Percentiles rank a stretch among this genome's conserved stretches.
phyloP scores from a whole-genome alignment of 768 basidiomycete species.

The Psilocybe subaeruginosa region DNA sequence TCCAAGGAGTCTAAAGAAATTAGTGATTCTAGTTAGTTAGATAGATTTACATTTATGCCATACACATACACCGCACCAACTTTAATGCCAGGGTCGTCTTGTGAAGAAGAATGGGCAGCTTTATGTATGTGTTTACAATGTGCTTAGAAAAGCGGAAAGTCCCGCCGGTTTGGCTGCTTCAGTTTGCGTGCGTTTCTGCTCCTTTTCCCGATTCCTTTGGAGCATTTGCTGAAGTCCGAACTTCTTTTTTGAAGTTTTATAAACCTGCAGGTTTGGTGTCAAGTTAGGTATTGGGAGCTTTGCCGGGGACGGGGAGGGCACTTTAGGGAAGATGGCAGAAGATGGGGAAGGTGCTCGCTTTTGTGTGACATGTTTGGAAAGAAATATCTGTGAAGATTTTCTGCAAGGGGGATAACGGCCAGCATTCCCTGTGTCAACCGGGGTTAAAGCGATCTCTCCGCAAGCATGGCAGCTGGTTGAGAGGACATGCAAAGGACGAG shows the following conservation, averaged over 20 bases:
- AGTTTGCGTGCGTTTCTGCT: conserved; percentile 38
- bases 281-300: background rate
- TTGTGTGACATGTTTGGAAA: background rate
- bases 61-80: background rate
- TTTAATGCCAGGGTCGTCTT: background rate
- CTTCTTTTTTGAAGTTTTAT: conserved; percentile 47
- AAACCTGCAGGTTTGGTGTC: background rate
- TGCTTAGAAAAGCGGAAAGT: conserved; percentile 58
- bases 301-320: conserved; percentile 13
- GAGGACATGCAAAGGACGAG: conserved; percentile 19
- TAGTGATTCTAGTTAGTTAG: background rate
- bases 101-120: too few relatives aligned
- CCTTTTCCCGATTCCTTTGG: conserved; percentile 58
- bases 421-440: conserved; percentile 21
- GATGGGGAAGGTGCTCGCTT: background rate
- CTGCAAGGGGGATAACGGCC: conserved; percentile 20
- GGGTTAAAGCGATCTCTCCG: conserved; percentile 23
- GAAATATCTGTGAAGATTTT: background rate
- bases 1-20: background rate
- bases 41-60: background rate
- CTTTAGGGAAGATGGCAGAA: background rate
- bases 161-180: conserved; percentile 34
- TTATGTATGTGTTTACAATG: conserved; percentile 26
- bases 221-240: conserved; percentile 65
- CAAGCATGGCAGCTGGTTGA: conserved; percentile 33